Evolutionary conservation across 345 rosid species (phyloP), one percentile per base, ranked within the genome.

Genomic region (Lepidium aucheri): DNA sequence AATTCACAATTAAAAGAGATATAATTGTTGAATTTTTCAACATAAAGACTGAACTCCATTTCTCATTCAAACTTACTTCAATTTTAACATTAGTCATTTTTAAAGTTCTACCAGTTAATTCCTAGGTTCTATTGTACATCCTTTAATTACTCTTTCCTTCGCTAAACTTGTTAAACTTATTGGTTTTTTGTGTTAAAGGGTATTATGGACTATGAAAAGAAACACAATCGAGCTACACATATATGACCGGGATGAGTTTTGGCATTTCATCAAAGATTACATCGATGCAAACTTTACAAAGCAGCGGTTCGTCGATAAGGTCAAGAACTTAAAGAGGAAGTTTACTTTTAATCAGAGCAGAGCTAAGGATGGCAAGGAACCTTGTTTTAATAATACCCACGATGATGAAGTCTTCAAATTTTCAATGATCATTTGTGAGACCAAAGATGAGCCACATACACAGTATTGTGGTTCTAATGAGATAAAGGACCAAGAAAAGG

Each of bases 361-460:
- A 28, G 26, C 14, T 58, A 13, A 47, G 28, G 17, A 30, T 34
- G 41, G 54, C 15, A 20, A 70, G 53, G 49, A 8, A 13, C 41
- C 5, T 14, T 24, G 39, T 4, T 70, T 70, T 53, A n/a, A 52
- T 22, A 24, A 3, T 6, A 26, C 59, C 2, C 45, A 69, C 6
- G 74, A 70, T 40, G 35, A 35, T 35, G 55, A 44, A 3, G 26
- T 53, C 4, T 62, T 70, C 10, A 44, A 61, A 38, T 1, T 62
- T 12, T 70, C 74, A 1, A 26, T 22, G 49, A 35, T 34, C 22
- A 43, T 62, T 8, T 62, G 74, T 69, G 55, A 69, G 63, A 47
- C 26, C 26, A 3, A 26, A 1, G 43, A 34, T 40, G 60, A 60
- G 34, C 8, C 45, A 30, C 36, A 20, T 33, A 15, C 44, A 28